phyloP scores from a whole-genome alignment of 768 basidiomycete genomes.

The Collybiopsis luxurians region DNA sequence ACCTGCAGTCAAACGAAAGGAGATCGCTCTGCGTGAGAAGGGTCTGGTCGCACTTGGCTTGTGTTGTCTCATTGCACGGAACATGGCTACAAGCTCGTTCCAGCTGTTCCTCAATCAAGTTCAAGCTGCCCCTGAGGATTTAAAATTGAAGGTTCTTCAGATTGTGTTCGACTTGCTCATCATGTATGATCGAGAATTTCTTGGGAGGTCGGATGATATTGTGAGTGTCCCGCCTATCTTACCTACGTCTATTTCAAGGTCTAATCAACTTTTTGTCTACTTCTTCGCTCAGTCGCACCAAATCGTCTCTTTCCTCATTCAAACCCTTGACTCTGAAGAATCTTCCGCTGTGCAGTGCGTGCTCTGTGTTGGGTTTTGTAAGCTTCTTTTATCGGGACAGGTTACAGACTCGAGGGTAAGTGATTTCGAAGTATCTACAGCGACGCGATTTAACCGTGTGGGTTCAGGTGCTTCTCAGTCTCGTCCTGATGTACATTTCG shows the following conservation, averaged over 20 bases:
- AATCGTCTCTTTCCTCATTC: constrained; percentile 45
- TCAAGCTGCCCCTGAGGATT: constrained; percentile 68
- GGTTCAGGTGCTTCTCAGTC: constrained; percentile 27
- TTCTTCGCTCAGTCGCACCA: constrained; percentile 26
- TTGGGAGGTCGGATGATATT: constrained; percentile 46
- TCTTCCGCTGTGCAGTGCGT: constrained; percentile 74
- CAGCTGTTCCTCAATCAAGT: constrained; percentile 85
- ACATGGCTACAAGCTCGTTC: constrained; percentile 67
- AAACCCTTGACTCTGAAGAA: constrained; percentile 61
- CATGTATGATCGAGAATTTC: constrained; percentile 82
- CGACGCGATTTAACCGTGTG: background rate
- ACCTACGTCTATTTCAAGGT: too few species aligned
- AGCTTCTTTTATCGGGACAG: constrained; percentile 85
- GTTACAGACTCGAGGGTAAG: constrained; percentile 73
- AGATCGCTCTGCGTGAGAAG: constrained; percentile 75
- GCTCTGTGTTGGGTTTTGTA: constrained; percentile 80
- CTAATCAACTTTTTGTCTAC: background rate
- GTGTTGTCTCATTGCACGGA: constrained; percentile 80
- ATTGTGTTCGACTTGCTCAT: constrained; percentile 89
- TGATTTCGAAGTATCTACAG: constrained; percentile 4
- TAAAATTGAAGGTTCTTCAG: constrained; percentile 78
- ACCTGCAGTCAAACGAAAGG: constrained; percentile 87
- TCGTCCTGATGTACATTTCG: constrained; percentile 70
- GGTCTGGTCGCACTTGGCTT: constrained; percentile 79
- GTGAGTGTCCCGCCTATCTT: constrained; percentile 33